Percentiles rank a stretch among this genome's conserved stretches.
phyloP scores from a whole-genome alignment of 441 rosid genomes.

The Hura crepitans region DNA sequence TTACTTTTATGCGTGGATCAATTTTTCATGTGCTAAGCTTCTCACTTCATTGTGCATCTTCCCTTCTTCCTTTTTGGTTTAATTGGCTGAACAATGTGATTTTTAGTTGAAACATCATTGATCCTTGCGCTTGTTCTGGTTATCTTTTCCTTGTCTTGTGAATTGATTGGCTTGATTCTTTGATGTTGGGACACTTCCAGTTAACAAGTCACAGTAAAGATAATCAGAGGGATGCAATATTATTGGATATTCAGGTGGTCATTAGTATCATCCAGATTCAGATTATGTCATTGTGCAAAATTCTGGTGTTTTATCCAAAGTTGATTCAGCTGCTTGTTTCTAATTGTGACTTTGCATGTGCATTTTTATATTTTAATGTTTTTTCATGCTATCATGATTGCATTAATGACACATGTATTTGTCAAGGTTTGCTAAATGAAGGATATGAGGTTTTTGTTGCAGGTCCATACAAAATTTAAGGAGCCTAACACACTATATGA shows the following conservation, averaged over 20 bases:
- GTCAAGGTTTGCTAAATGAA: slow-evolving; percentile 8
- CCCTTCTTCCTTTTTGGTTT: not conserved
- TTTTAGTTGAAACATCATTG: not conserved
- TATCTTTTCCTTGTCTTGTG: not conserved
- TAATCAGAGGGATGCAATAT: not conserved
- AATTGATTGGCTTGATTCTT: slow-evolving; percentile 4
- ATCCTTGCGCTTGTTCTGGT: not conserved
- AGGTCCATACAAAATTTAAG: slow-evolving; percentile 64
- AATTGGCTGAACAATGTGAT: not conserved
- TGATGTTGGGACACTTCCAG: not conserved
- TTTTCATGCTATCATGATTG: not conserved
- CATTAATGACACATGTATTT: not conserved
- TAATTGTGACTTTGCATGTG: not conserved
- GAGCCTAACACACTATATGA: slow-evolving; percentile 85
- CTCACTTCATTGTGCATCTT: not conserved
- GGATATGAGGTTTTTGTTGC: slow-evolving; percentile 28
- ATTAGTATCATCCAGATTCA: not conserved
- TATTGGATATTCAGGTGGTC: not conserved
- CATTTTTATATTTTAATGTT: not conserved
- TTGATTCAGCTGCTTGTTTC: not conserved
- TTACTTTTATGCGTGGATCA: not conserved
- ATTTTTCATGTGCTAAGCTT: not conserved
- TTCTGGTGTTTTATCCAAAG: not conserved
- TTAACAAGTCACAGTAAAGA: not conserved
- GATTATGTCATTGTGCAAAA: not conserved